Conservation (phyloP, 148 eudicot genomes). For the Chenopodium quinoa region DNA sequence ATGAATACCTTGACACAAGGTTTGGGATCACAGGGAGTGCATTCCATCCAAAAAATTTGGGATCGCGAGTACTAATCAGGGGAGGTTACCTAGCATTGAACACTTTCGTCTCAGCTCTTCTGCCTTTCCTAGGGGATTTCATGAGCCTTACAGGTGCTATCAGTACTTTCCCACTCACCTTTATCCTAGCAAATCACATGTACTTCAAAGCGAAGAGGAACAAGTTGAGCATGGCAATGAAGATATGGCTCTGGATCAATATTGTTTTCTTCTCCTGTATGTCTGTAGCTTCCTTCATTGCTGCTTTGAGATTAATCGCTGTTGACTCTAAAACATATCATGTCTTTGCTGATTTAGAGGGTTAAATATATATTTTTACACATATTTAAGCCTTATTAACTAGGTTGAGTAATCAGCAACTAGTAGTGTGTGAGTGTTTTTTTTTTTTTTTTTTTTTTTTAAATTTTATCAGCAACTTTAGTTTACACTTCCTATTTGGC, state of each 20-base stretch:
- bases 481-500: constrained; percentile 19
- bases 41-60: constrained; percentile 45
- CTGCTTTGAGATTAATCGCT: constrained; percentile 77
- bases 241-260: constrained; percentile 92
- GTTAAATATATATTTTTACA: background rate
- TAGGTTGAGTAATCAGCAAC: background rate
- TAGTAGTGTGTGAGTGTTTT: background rate
- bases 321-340: constrained; percentile 63
- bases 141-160: constrained; percentile 97
- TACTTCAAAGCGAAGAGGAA: constrained; percentile 61
- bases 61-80: constrained; percentile 56
- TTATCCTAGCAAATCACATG: constrained; percentile 94
- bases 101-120: constrained; percentile 68
- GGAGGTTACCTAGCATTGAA: constrained; percentile 76
- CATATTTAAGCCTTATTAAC: background rate
- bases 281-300: constrained; percentile 62
- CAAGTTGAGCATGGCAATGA: constrained; percentile 47
- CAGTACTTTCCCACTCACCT: constrained; percentile 90
- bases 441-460: background rate
- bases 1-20: constrained; percentile 88
- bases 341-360: constrained; percentile 66
- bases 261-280: constrained; percentile 56
- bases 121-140: constrained; percentile 94
- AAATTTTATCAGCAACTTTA: background rate
- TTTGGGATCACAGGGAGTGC: constrained; percentile 70